Percentiles rank a stretch among this genome's conserved stretches.
Evolutionary conservation across 192 early-diverging fungal genomes (phyloP).

Genomic region (Backusella tarrabulga): DNA sequence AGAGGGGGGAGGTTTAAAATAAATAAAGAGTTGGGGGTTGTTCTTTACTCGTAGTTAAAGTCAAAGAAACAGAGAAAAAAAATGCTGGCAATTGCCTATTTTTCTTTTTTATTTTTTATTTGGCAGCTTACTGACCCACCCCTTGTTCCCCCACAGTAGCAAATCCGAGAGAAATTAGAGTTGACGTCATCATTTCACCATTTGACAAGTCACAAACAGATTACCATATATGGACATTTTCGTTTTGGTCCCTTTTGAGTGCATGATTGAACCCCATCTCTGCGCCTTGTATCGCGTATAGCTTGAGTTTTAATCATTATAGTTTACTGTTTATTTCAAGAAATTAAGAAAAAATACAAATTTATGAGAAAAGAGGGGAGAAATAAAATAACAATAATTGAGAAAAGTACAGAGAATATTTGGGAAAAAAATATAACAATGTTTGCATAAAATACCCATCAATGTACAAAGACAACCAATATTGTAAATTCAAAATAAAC

Average conservation of each 20-base stretch:
- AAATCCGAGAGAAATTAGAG: not conserved
- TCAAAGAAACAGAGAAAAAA: slow-evolving; percentile 12
- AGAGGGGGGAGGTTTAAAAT: slow-evolving; percentile 15
- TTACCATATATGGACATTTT: too few species aligned
- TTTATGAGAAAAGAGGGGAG: too few species aligned
- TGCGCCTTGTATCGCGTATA: not conserved
- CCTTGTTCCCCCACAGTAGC: not conserved
- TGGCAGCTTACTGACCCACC: not conserved
- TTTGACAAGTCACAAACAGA: too few species aligned
- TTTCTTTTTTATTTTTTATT: not conserved
- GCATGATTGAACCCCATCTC: not conserved
- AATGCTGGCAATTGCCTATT: not conserved
- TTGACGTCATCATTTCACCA: not conserved
- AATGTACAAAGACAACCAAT: too few species aligned
- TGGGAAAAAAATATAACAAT: too few species aligned
- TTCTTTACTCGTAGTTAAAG: not conserved
- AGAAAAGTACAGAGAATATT: too few species aligned
- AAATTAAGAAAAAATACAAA: too few species aligned
- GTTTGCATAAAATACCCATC: too few species aligned
- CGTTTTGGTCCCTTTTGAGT: not conserved
- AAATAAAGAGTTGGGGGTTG: slow-evolving; percentile 24
- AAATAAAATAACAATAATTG: too few species aligned
- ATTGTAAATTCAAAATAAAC: too few species aligned
- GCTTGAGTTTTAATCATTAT: not conserved
- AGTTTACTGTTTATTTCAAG: too few species aligned